Conservation (phyloP, 495 filamentous ascomycete species). For the Aspergillus coremiiformis region DNA sequence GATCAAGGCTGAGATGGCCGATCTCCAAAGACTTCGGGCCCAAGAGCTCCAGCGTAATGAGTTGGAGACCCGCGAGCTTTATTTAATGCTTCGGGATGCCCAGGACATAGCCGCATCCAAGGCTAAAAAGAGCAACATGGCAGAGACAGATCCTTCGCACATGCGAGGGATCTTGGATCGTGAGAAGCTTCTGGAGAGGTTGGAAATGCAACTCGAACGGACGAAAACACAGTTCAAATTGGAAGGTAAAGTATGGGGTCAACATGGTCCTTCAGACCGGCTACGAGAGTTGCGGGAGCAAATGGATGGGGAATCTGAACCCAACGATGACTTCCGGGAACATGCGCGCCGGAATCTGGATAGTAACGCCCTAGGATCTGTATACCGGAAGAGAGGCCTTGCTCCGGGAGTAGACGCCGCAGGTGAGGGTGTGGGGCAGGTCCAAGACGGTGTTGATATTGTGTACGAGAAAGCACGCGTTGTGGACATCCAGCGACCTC, state of each 20-base stretch:
- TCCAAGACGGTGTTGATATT: slow-evolving; percentile 37
- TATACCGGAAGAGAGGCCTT: slow-evolving; percentile 54
- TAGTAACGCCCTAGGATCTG: slow-evolving; percentile 58
- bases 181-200: slow-evolving; percentile 79
- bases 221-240: slow-evolving; percentile 98
- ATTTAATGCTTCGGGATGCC: slow-evolving; percentile 96
- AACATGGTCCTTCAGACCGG: slow-evolving; percentile 81
- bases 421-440: slow-evolving; percentile 28
- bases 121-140: slow-evolving; percentile 61
- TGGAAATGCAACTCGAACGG: slow-evolving; percentile 90
- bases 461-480: slow-evolving; percentile 61
- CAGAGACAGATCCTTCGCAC: slow-evolving; percentile 58
- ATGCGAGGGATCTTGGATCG: slow-evolving; percentile 92
- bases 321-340: slow-evolving; percentile 43
- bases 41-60: slow-evolving; percentile 94
- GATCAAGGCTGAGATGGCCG: slow-evolving; percentile 81
- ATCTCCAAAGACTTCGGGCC: slow-evolving; percentile 75
- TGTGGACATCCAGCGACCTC: slow-evolving; percentile 62
- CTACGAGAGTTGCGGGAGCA: slow-evolving; percentile 85
- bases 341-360: slow-evolving; percentile 42
- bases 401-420: slow-evolving; percentile 34
- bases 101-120: slow-evolving; percentile 89
- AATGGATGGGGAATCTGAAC: slow-evolving; percentile 67
- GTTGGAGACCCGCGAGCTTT: slow-evolving; percentile 89
- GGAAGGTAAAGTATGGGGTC: slow-evolving; percentile 89